These are phyloP conservation scores for Boechera retrofracta DNA, from an alignment of 345 rosid species.

Conservation along the genomic window DNA sequence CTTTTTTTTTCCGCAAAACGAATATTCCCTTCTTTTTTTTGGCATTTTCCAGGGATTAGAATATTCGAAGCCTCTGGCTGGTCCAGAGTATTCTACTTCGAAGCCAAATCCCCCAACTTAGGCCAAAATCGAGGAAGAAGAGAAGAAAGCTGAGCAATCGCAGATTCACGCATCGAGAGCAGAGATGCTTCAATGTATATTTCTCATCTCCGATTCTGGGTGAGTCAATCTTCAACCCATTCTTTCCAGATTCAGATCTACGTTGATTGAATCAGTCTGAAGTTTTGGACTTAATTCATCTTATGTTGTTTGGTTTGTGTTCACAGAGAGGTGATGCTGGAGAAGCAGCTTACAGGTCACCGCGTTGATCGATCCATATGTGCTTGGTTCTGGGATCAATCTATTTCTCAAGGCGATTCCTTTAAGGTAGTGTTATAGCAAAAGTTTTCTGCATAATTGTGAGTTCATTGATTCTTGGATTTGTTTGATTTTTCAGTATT, in stretches of 20 bases:
- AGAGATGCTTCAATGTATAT: slow-evolving; percentile 93
- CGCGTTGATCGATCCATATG: slow-evolving; percentile 94
- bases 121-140: neutral
- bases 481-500: neutral
- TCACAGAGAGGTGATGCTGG: slow-evolving; percentile 89
- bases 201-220: slow-evolving; percentile 96
- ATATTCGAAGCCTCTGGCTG: neutral
- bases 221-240: slow-evolving; percentile 34
- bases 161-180: slow-evolving; percentile 6
- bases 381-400: slow-evolving; percentile 94
- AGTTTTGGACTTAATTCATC: slow-evolving; percentile 3
- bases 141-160: slow-evolving; percentile 3
- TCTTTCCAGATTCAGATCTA: neutral
- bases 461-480: neutral
- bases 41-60: too few species aligned
- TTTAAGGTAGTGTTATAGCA: slow-evolving; percentile 56
- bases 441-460: neutral
- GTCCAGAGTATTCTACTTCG: neutral
- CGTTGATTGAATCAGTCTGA: neutral
- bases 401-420: slow-evolving; percentile 71
- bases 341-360: slow-evolving; percentile 97
- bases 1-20: too few species aligned
- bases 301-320: slow-evolving; percentile 6
- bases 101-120: neutral
- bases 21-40: too few species aligned